Base-by-base conservation (phyloP, 2,329 filamentous ascomycete species). In the Dactylonectria estremocensis region DNA sequence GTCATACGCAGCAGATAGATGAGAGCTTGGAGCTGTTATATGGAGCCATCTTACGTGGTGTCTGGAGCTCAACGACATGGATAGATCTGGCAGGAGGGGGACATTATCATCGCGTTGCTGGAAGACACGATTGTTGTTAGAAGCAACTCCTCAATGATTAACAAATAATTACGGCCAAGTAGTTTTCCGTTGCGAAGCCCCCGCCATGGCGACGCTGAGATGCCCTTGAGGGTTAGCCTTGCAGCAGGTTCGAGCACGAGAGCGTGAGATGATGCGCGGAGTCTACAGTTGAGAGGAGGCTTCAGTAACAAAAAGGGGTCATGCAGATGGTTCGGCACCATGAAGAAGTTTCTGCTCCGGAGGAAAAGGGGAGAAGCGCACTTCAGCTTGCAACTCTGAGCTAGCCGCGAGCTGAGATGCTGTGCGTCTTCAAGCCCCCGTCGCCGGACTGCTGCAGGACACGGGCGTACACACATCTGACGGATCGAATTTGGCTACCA, bases 281-380 rank as follows among this genome's bases (percentile, higher is more conserved):
- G 28, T 31, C 18, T 57, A 46, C 58, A 61, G 64, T 48, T 31
- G 3, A 55, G 59, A 54, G 45, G 58, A 58, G 43, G 11, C 20
- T 24, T 31, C 48, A 40, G 55, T 64, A 45, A 54, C 48, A 13
- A 60, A 67, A 50, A 49, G 55, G 65, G 50, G 61, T 52, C 48
- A 49, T 52, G 65, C 49, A 64, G 46, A 65, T 65, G 37, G 46
- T 46, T 22, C 24, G 46, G 46, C 54, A 35, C 22, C 24, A 31
- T 43, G 14, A 54, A 10, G 46, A 33, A 59, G 24, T 18, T 8
- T 53, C 37, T 35, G 50, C 52, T 40, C 7, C 24, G 24, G 24
- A 28, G 24, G 24, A 28, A 28, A 55, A 52, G 49, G 50, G 31
- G 45, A 65, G 33, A 56, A 55, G 50, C 45, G 45, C n/a, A 16